These are phyloP conservation scores for Chlamydomonas eustigma DNA, from an alignment of 139 green algal species.

Conservation along the genomic window DNA sequence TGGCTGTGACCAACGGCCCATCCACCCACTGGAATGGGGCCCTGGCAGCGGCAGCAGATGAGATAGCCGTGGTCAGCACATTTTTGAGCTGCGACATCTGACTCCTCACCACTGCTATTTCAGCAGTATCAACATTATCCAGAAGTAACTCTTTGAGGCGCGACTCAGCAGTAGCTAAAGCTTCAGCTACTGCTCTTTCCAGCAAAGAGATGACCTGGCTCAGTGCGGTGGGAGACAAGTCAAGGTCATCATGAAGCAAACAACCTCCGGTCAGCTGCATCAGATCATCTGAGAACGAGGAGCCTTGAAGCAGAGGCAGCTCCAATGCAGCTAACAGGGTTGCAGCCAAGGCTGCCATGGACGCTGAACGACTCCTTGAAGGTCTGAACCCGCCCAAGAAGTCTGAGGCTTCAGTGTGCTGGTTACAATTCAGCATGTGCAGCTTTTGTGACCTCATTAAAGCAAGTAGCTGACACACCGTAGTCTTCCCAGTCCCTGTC, in stretches of 20 bases:
- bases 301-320: slow-evolving; percentile 22
- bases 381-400: slow-evolving; percentile 94
- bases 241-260: too few relatives aligned
- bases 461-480: slow-evolving; percentile 91
- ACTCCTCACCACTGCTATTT: not conserved
- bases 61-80: slow-evolving; percentile 16
- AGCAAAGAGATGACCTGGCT: not conserved
- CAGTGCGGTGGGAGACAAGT: not conserved
- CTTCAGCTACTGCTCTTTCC: not conserved
- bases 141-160: not conserved
- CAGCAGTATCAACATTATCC: not conserved
- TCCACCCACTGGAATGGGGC: slow-evolving; percentile 89
- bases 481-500: slow-evolving; percentile 97
- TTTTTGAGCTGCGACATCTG: slow-evolving; percentile 25
- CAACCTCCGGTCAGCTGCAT: not conserved
- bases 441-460: slow-evolving; percentile 72
- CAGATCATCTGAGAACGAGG: too few relatives aligned
- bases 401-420: slow-evolving; percentile 97
- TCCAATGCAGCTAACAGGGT: slow-evolving; percentile 9
- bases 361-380: slow-evolving; percentile 19
- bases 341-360: slow-evolving; percentile 19
- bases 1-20: slow-evolving; percentile 91
- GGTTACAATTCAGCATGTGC: slow-evolving; percentile 97
- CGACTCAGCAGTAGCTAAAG: not conserved
- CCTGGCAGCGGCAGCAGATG: slow-evolving; percentile 42